Base-by-base conservation (phyloP, 1,139 yeast species). In the Pneumocystis wakefieldiae region DNA sequence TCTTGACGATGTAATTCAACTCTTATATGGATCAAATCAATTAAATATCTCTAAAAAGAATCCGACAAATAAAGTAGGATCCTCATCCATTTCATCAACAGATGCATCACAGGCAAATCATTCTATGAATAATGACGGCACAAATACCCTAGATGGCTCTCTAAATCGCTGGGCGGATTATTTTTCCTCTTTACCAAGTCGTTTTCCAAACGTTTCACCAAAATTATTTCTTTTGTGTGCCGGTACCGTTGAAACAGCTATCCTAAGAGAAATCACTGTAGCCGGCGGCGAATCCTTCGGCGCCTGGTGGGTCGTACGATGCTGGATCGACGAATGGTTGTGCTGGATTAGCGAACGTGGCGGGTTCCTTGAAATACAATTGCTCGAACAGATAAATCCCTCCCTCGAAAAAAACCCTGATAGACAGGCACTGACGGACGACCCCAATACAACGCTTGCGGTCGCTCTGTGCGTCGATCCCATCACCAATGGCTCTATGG, bases 241-340 rank as follows among this genome's bases (percentile, higher is more conserved):
- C 60, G 80, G 82, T 59, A 81, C 84, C 15, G 72, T 85, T 5
- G 75, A 83, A 62, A 83, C 87, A 3, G 78, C 84, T n/a, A 82
- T 85, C n/a, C 73, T 85, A 55, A 76, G 87, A 64, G 87, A 84
- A 68, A 81, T 85, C 64, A 81, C 85, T 62, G 75, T 82, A 64
- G 75, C 76, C 37, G 83, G 85, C 2, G 85, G 86, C 2, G 80
- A 79, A 62, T 81, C 85, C 1, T 85, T 86, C 72, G 85, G 85
- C 12, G 82, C 85, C 0, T 86, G 94, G 91, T 86, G 91, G 90
- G 80, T 82, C 48, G 78, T 86, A 15, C 76, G 87, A 64, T 84
- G 89, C 71, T 87, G 94, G 91, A 76, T 84, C 7, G 88, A 84
- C 70, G 92, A 86, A 70, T 86, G 83, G 79, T 75, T 85, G 68